Conservation (phyloP, 331 rosid genomes). For the Dryas integrifolia region DNA sequence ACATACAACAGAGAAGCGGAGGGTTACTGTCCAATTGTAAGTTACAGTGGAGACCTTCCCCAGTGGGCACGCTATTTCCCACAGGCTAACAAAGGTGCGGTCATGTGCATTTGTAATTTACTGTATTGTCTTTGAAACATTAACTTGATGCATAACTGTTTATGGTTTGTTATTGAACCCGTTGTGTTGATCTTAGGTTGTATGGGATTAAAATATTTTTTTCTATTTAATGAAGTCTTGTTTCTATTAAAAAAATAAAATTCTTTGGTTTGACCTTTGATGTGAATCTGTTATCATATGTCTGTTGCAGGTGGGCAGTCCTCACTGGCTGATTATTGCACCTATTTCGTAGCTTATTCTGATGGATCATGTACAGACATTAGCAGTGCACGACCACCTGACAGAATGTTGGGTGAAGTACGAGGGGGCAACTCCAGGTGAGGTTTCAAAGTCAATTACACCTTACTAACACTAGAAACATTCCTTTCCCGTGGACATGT, state of each 20-base stretch:
- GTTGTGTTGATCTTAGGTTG: too few species aligned
- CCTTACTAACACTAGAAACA: neutral
- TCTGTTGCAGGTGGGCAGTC: constrained; percentile 87
- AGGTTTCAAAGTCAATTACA: constrained; percentile 13
- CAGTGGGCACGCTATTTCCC: constrained; percentile 96
- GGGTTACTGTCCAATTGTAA: constrained; percentile 95
- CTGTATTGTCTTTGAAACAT: constrained; percentile 9
- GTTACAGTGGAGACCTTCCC: constrained; percentile 86
- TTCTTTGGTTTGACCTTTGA: constrained; percentile 1
- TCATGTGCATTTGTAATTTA: constrained; percentile 5
- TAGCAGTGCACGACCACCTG: constrained; percentile 90
- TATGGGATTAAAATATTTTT: too few species aligned
- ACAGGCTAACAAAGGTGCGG: constrained; percentile 82
- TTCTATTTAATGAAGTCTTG: too few species aligned
- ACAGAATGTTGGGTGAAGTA: constrained; percentile 97
- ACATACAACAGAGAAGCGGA: constrained; percentile 99
- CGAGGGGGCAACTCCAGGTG: constrained; percentile 94
- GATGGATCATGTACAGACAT: constrained; percentile 97
- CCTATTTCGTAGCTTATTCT: constrained; percentile 94
- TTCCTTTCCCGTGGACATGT: neutral
- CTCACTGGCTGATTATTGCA: constrained; percentile 95
- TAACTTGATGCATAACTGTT: too few species aligned
- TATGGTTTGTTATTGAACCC: too few species aligned
- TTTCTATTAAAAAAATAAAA: too few species aligned
- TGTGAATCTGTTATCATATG: constrained; percentile 19